Evolutionary conservation across 345 rosid genomes (phyloP).

Genomic region (Populus pruinosa): DNA sequence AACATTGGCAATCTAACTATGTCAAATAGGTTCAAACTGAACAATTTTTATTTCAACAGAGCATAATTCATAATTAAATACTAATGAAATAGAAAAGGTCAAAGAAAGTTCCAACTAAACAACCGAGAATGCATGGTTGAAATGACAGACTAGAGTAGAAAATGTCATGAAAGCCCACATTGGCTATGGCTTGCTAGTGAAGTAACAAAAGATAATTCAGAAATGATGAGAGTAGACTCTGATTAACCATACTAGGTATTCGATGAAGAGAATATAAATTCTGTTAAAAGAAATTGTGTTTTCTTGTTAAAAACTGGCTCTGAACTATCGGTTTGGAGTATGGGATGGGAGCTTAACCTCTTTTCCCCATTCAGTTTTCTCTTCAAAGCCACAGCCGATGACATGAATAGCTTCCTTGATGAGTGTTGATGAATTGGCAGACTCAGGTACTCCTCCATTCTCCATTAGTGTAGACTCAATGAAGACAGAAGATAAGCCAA

Average conservation of each 20-base stretch:
- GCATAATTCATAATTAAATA: background rate
- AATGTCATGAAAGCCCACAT: background rate
- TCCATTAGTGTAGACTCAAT: conserved; percentile 92
- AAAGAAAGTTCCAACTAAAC: background rate
- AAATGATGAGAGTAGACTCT: background rate
- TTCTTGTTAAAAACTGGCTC: background rate
- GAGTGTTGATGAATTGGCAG: conserved; percentile 70
- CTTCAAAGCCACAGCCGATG: conserved; percentile 92
- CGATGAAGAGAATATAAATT: background rate
- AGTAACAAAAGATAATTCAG: background rate
- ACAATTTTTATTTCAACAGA: background rate
- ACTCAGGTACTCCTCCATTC: conserved; percentile 89
- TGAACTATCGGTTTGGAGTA: background rate
- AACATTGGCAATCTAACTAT: background rate
- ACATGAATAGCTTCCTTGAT: conserved; percentile 98
- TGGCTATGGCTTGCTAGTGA: background rate
- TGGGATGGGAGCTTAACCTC: conserved; percentile 48
- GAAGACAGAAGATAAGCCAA: conserved; percentile 89
- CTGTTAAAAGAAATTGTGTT: background rate
- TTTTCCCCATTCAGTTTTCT: conserved; percentile 96
- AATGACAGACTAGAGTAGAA: background rate
- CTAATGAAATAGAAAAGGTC: background rate
- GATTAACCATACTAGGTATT: background rate
- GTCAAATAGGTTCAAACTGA: background rate
- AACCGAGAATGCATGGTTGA: background rate